These are phyloP conservation scores for Allantophomopsis lycopodina DNA, from an alignment of 2,329 filamentous ascomycete species.

Conservation along the genomic window DNA sequence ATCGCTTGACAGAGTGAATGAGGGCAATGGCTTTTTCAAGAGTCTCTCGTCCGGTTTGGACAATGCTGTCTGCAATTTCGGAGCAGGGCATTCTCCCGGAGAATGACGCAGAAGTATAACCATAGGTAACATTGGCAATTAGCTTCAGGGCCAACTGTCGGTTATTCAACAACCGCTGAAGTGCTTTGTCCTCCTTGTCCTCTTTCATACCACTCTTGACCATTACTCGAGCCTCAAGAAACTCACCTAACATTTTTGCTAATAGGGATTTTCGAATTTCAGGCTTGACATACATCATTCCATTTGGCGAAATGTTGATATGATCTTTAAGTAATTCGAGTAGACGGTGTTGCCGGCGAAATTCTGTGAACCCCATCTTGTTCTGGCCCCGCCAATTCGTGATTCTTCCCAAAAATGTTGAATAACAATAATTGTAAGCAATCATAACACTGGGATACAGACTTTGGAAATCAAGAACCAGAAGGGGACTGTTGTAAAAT, in stretches of 20 bases:
- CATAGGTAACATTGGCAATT: slow-evolving; percentile 97
- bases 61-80: slow-evolving; percentile 95
- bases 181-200: slow-evolving; percentile 73
- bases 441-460: slow-evolving; percentile 98
- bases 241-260: slow-evolving; percentile 93
- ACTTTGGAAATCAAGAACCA: slow-evolving; percentile 93
- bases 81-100: slow-evolving; percentile 96
- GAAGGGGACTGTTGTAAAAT: slow-evolving; percentile 78
- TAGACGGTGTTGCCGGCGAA: slow-evolving; percentile 61
- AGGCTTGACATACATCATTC: slow-evolving; percentile 86
- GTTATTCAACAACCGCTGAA: slow-evolving; percentile 85
- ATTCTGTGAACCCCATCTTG: slow-evolving; percentile 91
- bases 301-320: slow-evolving; percentile 88
- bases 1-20: slow-evolving; percentile 76
- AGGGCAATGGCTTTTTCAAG: slow-evolving; percentile 85
- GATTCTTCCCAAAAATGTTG: slow-evolving; percentile 82
- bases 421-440: slow-evolving; percentile 98
- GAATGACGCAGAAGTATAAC: slow-evolving; percentile 93
- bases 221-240: slow-evolving; percentile 93
- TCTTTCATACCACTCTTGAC: slow-evolving; percentile 94
- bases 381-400: slow-evolving; percentile 78
- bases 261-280: slow-evolving; percentile 80
- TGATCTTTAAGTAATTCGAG: slow-evolving; percentile 69
- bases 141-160: slow-evolving; percentile 87
- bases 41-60: slow-evolving; percentile 89